Conservation (phyloP, 371 early-diverging fungal species). For the Lichtheimia ramosa region DNA sequence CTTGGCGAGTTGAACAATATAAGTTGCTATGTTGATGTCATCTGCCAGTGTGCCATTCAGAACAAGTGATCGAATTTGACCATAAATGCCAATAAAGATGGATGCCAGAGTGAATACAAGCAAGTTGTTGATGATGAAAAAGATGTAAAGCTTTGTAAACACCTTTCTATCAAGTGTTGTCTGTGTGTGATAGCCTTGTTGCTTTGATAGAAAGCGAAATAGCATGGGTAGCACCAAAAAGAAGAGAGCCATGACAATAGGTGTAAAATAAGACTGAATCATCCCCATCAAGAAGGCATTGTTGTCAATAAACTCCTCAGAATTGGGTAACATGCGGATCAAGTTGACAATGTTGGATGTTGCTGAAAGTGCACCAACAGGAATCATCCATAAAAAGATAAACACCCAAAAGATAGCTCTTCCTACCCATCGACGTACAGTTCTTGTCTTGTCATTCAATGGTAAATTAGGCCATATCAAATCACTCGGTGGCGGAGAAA, state of each 20-base stretch:
- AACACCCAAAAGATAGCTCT: constrained; percentile 58
- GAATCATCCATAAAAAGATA: constrained; percentile 70
- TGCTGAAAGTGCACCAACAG: constrained; percentile 64
- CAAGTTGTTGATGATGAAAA: constrained; percentile 72
- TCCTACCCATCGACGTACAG: constrained; percentile 58
- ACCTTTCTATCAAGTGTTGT: constrained; percentile 72
- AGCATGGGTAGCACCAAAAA: constrained; percentile 68
- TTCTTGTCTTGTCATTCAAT: constrained; percentile 52
- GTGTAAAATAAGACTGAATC: constrained; percentile 70
- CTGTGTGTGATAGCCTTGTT: constrained; percentile 74
- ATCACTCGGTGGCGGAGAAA: constrained; percentile 77
- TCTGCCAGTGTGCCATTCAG: constrained; percentile 36
- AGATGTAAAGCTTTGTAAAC: constrained; percentile 75
- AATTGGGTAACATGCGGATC: constrained; percentile 50
- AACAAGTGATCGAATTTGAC: constrained; percentile 43
- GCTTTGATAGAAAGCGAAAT: constrained; percentile 64
- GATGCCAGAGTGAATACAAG: constrained; percentile 62
- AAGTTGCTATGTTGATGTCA: constrained; percentile 8
- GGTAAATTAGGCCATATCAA: constrained; percentile 83
- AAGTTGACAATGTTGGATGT: constrained; percentile 65
- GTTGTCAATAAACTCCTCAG: constrained; percentile 49
- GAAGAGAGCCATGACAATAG: constrained; percentile 67
- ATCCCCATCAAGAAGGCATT: constrained; percentile 59
- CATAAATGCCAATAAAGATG: constrained; percentile 57
- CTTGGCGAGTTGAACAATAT: constrained; percentile 34